Evolutionary conservation across 345 rosid species (phyloP).

Genomic region (Fremontodendron californicum): DNA sequence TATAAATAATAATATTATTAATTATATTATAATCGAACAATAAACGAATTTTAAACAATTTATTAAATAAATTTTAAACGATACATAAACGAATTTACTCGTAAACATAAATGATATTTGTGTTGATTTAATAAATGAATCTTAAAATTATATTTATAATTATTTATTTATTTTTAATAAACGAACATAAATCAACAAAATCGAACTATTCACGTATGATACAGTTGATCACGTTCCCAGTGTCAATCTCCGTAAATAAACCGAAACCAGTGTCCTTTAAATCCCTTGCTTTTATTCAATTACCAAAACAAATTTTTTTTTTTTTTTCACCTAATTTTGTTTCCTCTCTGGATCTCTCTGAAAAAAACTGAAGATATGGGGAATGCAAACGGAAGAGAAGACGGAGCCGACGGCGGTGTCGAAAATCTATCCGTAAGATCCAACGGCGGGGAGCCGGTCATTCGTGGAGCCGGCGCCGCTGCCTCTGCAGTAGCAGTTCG

Average conservation of each 20-base stretch:
- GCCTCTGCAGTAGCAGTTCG: constrained; percentile 13
- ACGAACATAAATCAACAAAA: no score
- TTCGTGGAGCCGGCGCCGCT: constrained; percentile 14
- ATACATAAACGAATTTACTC: no score
- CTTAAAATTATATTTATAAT: no score
- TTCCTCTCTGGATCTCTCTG: background rate
- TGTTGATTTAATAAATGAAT: no score
- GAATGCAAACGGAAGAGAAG: constrained; percentile 74
- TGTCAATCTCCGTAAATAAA: constrained; percentile 10
- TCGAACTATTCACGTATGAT: no score
- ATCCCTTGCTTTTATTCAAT: background rate
- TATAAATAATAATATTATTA: no score
- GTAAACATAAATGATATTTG: no score
- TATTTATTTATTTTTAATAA: no score
- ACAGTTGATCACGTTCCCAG: constrained; percentile 10
- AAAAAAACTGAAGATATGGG: constrained; percentile 44
- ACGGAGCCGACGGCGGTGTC: constrained; percentile 20
- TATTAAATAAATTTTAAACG: no score
- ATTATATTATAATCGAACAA: no score
- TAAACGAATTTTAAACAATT: no score
- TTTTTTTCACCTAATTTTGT: background rate
- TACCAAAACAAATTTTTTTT: background rate
- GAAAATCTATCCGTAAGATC: constrained; percentile 36
- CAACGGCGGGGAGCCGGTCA: constrained; percentile 33
- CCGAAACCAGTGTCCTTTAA: constrained; percentile 1